Base-by-base conservation (phyloP, 2,329 filamentous ascomycete genomes). In the Penicillium hesseltinei region DNA sequence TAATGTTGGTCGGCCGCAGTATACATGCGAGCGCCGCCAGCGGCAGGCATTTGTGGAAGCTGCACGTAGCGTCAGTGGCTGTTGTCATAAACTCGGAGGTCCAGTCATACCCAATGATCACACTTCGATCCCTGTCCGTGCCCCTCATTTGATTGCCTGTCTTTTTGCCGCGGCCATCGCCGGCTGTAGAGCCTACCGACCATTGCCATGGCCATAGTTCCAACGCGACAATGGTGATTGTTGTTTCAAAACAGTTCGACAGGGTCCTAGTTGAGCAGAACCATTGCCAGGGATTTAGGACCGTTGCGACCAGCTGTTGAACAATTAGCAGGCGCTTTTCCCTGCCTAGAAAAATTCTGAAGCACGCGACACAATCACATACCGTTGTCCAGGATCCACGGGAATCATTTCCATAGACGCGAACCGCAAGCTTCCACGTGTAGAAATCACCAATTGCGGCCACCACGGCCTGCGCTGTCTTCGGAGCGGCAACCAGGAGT, bases 181-280 rank as follows among this genome's bases (percentile, higher is more conserved):
- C 69, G 8, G 70, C 63, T 21, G 73, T 69, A 9, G 73, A 69
- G 44, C 75, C 73, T 40, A 76, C 72, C 38, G 87, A 80, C 74
- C 90, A 82, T 56, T 85, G 80, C 92, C 94, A 97, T 13, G 94
- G 93, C 90, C 91, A 97, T 66, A 87, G 84, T 71, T 86, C 86
- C 45, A 97, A 79, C 2, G 92, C 93, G 67, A 86, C 81, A 58
- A 89, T 81, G 5, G 93, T 97, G 65, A 99, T 77, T 0, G 89
- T 90, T n/a, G 89, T 91, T 79, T 99, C 94, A 5, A 97, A 79
- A 51, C 88, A 94, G 76, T 99, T 99, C 54, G 93, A 97, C 69
- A 99, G 88, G 0, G 94, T 96, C 46, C 94, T 84, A 0, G 92
- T 93, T 1, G 92, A 94, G 76, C 89, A 94, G 75, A 94, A 97